Conservation (phyloP, 805 yeast genomes). For the Lachancea mirantina region DNA sequence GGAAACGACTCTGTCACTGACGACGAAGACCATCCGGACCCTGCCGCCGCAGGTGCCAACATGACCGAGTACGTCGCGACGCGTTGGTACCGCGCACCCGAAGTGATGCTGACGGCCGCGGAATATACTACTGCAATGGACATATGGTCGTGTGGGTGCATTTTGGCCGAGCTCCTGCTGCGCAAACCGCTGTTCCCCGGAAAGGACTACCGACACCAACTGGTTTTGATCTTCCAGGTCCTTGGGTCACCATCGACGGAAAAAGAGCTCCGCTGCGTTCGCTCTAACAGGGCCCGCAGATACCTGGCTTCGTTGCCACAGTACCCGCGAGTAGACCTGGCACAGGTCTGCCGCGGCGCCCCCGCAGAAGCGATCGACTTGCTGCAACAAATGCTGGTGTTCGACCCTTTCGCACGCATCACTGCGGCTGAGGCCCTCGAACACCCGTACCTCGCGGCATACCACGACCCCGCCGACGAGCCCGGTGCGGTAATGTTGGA, state of each 20-base stretch:
- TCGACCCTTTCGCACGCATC: conserved; percentile 77
- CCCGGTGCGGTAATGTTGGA: conserved; percentile 81
- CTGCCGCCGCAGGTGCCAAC: conserved; percentile 11
- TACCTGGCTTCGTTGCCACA: conserved; percentile 76
- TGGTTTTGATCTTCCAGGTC: conserved; percentile 74
- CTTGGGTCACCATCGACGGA: conserved; percentile 84
- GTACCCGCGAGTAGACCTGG: conserved; percentile 25
- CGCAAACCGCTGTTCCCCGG: conserved; percentile 92
- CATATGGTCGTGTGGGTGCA: conserved; percentile 96
- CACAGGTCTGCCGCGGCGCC: conserved; percentile 38
- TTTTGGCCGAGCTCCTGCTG: conserved; percentile 79
- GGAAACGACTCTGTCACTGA: conserved; percentile 25
- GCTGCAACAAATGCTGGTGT: conserved; percentile 61
- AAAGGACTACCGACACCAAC: conserved; percentile 85
- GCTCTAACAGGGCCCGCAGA: conserved; percentile 79
- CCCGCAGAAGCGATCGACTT: conserved; percentile 65
- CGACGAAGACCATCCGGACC: conserved; percentile 9
- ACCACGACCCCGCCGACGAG: conserved; percentile 93
- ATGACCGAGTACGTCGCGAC: conserved; percentile 98
- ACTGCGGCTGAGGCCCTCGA: conserved; percentile 76
- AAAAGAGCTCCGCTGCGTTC: conserved; percentile 66
- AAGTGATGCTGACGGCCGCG: conserved; percentile 90
- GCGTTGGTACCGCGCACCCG: conserved; percentile 97
- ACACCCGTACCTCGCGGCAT: conserved; percentile 81
- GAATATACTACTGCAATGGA: conserved; percentile 93